These are phyloP conservation scores for Acaromyces ingoldii DNA, from an alignment of 1,284 basidiomycete species.

Conservation along the genomic window DNA sequence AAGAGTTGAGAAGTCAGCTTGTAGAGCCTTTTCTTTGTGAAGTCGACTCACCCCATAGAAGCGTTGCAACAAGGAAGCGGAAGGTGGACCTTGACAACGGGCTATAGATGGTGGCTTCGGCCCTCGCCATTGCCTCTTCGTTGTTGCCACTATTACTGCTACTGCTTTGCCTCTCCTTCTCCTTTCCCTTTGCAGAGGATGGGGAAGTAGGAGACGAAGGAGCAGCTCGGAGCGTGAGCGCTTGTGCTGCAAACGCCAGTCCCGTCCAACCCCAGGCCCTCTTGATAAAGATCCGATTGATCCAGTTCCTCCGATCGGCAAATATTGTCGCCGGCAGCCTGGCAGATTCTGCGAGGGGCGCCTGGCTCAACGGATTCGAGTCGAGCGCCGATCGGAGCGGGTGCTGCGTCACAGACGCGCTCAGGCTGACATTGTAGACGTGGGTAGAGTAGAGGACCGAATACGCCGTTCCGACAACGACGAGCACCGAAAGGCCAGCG, in stretches of 20 bases:
- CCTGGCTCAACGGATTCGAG: slow-evolving; percentile 8
- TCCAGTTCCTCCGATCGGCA: slow-evolving; percentile 71
- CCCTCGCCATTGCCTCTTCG: background rate
- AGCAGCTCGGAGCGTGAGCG: slow-evolving; percentile 13
- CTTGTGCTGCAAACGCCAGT: slow-evolving; percentile 18
- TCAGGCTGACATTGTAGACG: slow-evolving; percentile 26
- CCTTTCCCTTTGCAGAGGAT: slow-evolving; percentile 8
- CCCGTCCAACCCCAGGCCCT: slow-evolving; percentile 83
- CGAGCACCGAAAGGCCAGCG: slow-evolving; percentile 51
- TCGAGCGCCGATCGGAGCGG: too few relatives aligned
- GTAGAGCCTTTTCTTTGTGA: too few relatives aligned
- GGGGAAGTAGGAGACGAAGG: slow-evolving; percentile 10
- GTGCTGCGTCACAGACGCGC: slow-evolving; percentile 23
- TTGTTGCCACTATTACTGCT: background rate
- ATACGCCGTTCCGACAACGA: slow-evolving; percentile 59
- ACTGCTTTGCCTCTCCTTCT: background rate
- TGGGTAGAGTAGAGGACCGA: slow-evolving; percentile 59
- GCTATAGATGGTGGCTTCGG: background rate
- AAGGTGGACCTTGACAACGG: slow-evolving; percentile 12
- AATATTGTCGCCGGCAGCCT: slow-evolving; percentile 54
- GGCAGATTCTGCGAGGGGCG: slow-evolving; percentile 56
- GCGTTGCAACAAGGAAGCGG: slow-evolving; percentile 65
- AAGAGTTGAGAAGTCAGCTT: background rate
- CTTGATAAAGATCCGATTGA: slow-evolving; percentile 87
- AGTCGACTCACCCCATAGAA: slow-evolving; percentile 17